Base-by-base conservation (phyloP, 805 yeast species). In the Lipomyces yamanashiensis region DNA sequence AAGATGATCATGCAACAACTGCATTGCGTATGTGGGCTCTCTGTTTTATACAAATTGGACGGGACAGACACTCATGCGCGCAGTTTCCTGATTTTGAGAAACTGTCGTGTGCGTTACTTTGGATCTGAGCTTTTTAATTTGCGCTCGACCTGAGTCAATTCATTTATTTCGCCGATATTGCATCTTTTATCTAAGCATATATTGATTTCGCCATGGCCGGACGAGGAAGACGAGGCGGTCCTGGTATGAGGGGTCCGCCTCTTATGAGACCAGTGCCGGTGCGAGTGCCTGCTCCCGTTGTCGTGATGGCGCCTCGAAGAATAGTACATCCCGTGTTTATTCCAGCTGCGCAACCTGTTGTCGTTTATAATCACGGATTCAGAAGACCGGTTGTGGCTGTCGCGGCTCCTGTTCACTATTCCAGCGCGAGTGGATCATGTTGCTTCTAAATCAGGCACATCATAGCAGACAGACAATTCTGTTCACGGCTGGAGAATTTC, bases 301-400 rank as follows among this genome's bases (percentile, higher is more conserved):
- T 45, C 50, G 51, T 45, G 34, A 9, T 19, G n/a, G 43, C 58
- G 28, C 58, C 58, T 8, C 40, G 51, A 34, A 50, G 51, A 36
- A 17, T 54, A 2, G 28, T 54, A 21, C 58, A 54, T 28, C 58
- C 58, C n/a, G 43, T 44, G 17, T 45, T 43, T 17, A 28, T 45
- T 6, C 41, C 51, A n/a, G 58, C 34, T 33, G 43, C 34, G 33
- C 40, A 21, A 34, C 57, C 57, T 12, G 48, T 28, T 13, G 57
- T 53, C 21, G 57, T 53, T 28, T 53, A 53, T 15, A 49, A 53
- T n/a, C 57, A 53, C 48, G 57, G 57, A 8, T 53, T 41, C 48
- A 9, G 57, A 53, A 53, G 57, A 41, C 57, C 57, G 3, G 39
- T 53, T 1, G 40, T 15, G 23, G 4, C 48, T 23, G 57, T 53